Base-by-base conservation (phyloP, 495 filamentous ascomycete species). In the Aspergillus baeticus region DNA sequence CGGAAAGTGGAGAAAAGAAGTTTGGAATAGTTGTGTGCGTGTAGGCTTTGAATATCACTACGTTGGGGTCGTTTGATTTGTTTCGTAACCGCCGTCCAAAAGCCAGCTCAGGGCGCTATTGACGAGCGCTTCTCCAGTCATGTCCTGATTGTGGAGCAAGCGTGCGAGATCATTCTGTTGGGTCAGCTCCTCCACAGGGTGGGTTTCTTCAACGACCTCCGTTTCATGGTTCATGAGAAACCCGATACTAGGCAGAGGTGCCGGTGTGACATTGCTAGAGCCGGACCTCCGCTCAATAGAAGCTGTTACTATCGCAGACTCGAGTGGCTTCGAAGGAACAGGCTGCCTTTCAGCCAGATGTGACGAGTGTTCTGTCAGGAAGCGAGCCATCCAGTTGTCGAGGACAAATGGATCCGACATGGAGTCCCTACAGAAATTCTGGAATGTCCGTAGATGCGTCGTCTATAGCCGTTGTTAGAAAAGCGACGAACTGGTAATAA, bases 301-400 rank as follows among this genome's bases (percentile, higher is more conserved):
- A 1, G 13, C 44, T n/a, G 10, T 17, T 2, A 13, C 3, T 33
- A 21, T 41, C 8, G 21, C 13, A 45, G 37, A 37, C 31, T 46
- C 18, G 38, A 17, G 14, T 7, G 41, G 10, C 37, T 36, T 29
- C 11, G 29, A 7, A 18, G 10, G 5, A 51, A 21, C 17, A 0
- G 21, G 31, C 35, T 47, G 59, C 42, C 48, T 43, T 20, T 60
- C 57, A 6, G 52, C 51, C 37, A 60, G 51, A 3, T 31, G 17
- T 10, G 64, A 67, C 10, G 61, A 56, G 42, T 63, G 61, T 33
- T 67, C 61, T 1, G 60, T 67, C 10, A 67, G 46, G 41, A 67
- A 67, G 1, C 64, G 64, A 13, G 58, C 61, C 64, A 67, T 67
- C 64, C 64, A 67, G 23, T 63, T 64, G 42, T 67, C 64, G 5